Evolutionary conservation across 495 filamentous ascomycete species (phyloP), one percentile per base, ranked within the genome.

Genomic region (Opeltia flavorubescens): DNA sequence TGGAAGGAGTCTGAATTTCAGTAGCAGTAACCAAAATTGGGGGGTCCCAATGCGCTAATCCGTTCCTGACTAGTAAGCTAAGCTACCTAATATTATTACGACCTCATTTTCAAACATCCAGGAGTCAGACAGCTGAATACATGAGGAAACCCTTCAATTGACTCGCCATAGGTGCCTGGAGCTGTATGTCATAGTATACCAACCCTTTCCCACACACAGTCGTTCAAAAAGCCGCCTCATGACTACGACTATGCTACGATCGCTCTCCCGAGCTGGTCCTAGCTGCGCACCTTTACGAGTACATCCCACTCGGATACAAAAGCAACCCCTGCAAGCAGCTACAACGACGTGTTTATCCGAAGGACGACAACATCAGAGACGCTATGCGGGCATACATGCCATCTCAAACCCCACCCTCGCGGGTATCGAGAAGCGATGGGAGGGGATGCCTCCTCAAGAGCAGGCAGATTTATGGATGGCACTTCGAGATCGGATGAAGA

Each of bases 401-500:
- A 91, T 98, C 69, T 85, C 87, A 52, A 98, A 95, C 72, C 91
- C 93, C 55, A 95, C 88, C 26, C 79, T 98, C 51, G 84, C 86
- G 65, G 82, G 93, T 69, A 95, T 98, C 62, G 91, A 98, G 80
- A 96, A 95, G 84, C 74, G 91, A 68, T 98, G 91, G 91, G 91
- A 98, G 72, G 75, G 63, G 47, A 84, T 98, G 84, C 88, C 87
- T 30, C 86, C 89, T 47, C 85, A 93, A 72, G 91, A 98, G 77
- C 91, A 98, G 78, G 91, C 93, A 50, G 91, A 96, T 61, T 69
- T 98, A 56, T 98, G 89, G 89, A 98, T 98, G 91, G 71, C 82
- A 57, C 72, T 98, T 62, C 73, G 91, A 58, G 91, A 98, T 71
- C 81, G 91, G 58, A 96, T 96, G 91, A 96, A 95, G 84, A 79